Conservation (phyloP, 768 basidiomycete genomes). For the Leccinum aurantiacum region DNA sequence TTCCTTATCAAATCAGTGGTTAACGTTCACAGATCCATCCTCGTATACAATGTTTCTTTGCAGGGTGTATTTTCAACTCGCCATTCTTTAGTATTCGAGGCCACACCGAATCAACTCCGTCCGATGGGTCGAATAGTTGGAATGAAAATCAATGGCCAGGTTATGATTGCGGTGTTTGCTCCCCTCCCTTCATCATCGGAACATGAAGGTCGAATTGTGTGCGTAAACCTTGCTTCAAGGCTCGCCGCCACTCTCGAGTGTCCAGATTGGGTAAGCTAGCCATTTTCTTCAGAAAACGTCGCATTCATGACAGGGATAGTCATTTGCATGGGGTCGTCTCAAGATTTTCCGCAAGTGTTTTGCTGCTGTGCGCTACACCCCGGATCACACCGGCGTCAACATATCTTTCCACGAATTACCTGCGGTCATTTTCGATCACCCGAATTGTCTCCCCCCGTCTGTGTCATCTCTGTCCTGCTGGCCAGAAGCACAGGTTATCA, state of each 20-base stretch:
- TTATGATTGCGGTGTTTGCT: constrained; percentile 20
- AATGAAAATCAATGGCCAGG: constrained; percentile 25
- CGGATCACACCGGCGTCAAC: constrained; percentile 1
- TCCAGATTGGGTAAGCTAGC: constrained; percentile 18
- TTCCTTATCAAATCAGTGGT: neutral
- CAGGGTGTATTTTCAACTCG: constrained; percentile 1
- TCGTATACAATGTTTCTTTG: constrained; percentile 24
- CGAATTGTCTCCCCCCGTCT: neutral
- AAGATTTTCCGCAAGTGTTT: constrained; percentile 16
- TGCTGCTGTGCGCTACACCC: constrained; percentile 1
- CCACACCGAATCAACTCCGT: constrained; percentile 14
- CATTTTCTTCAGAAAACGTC: neutral
- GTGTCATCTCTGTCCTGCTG: constrained; percentile 8
- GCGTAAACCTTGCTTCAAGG: constrained; percentile 19
- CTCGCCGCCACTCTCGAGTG: constrained; percentile 14
- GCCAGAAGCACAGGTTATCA: constrained; percentile 13
- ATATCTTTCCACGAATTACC: constrained; percentile 20
- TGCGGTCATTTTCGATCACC: constrained; percentile 9
- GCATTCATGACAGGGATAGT: constrained; percentile 11
- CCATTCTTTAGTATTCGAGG: constrained; percentile 19
- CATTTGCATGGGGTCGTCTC: constrained; percentile 11
- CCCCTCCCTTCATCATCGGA: constrained; percentile 2
- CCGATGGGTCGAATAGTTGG: constrained; percentile 17
- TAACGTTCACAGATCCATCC: constrained; percentile 21
- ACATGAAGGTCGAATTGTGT: constrained; percentile 15